phyloP scores from a whole-genome alignment of 106 monocot species.

The Triglochin maritima region DNA sequence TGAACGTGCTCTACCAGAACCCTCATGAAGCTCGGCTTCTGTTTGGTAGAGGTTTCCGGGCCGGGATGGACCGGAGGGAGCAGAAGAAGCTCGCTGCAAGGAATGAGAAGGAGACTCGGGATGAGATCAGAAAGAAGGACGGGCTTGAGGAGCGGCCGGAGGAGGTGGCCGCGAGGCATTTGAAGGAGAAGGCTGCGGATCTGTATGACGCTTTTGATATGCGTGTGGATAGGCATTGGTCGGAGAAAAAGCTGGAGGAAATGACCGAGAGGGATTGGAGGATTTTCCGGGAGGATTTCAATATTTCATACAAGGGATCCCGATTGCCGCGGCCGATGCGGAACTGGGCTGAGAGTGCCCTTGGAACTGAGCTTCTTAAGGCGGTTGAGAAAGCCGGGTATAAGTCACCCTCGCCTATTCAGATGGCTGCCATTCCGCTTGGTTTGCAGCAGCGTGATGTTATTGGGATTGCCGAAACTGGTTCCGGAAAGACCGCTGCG shows the following conservation, averaged over 20 bases:
- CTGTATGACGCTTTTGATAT: slow-evolving; percentile 90
- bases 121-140: slow-evolving; percentile 68
- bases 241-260: slow-evolving; percentile 87
- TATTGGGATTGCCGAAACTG: slow-evolving; percentile 94
- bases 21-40: slow-evolving; percentile 87
- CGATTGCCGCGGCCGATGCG: slow-evolving; percentile 79
- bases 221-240: slow-evolving; percentile 93
- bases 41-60: slow-evolving; percentile 81
- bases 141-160: slow-evolving; percentile 64
- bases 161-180: slow-evolving; percentile 45
- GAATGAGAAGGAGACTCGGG: slow-evolving; percentile 78
- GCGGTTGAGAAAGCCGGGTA: slow-evolving; percentile 88
- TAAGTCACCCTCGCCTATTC: slow-evolving; percentile 84
- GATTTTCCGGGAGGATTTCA: slow-evolving; percentile 94
- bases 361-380: slow-evolving; percentile 55
- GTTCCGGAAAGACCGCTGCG: slow-evolving; percentile 92
- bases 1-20: slow-evolving; percentile 84
- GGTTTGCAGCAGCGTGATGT: slow-evolving; percentile 97
- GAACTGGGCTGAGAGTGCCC: slow-evolving; percentile 71
- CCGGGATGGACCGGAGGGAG: slow-evolving; percentile 85
- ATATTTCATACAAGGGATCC: slow-evolving; percentile 89
- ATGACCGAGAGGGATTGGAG: slow-evolving; percentile 98
- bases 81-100: slow-evolving; percentile 83
- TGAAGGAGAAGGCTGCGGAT: slow-evolving; percentile 78
- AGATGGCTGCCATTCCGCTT: slow-evolving; percentile 96